Conservation (phyloP, 2,329 filamentous ascomycete genomes). For the Colletotrichum lupini region DNA sequence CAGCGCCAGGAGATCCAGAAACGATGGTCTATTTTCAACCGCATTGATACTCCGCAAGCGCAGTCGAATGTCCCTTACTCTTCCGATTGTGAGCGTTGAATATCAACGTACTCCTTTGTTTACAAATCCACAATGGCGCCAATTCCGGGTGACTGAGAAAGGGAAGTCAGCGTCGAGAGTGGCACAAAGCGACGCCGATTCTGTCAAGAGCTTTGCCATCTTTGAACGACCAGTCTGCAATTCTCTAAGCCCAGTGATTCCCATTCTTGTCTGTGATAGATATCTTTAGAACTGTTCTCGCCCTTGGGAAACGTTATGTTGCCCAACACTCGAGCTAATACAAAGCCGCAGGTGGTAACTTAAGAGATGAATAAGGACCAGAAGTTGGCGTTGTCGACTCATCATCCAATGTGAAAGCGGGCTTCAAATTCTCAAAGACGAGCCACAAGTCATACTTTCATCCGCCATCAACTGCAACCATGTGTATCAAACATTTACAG, state of each 20-base stretch:
- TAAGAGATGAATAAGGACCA: not conserved
- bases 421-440: not conserved
- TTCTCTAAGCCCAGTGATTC: not conserved
- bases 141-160: not conserved
- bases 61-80: not conserved
- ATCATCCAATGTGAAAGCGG: not conserved
- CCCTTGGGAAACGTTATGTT: not conserved
- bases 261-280: not conserved
- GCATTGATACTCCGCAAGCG: no score
- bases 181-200: not conserved
- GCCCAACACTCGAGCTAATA: not conserved
- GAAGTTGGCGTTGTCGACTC: not conserved
- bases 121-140: not conserved
- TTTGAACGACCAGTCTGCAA: not conserved
- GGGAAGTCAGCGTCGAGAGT: not conserved
- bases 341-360: not conserved
- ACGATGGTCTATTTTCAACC: no score
- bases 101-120: not conserved
- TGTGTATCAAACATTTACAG: conserved; percentile 28
- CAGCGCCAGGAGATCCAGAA: no score
- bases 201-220: not conserved
- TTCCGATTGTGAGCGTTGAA: not conserved
- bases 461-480: not conserved
- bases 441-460: not conserved
- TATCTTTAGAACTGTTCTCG: not conserved